phyloP scores from a whole-genome alignment of 116 monocot genomes.

The Iris pallida region DNA sequence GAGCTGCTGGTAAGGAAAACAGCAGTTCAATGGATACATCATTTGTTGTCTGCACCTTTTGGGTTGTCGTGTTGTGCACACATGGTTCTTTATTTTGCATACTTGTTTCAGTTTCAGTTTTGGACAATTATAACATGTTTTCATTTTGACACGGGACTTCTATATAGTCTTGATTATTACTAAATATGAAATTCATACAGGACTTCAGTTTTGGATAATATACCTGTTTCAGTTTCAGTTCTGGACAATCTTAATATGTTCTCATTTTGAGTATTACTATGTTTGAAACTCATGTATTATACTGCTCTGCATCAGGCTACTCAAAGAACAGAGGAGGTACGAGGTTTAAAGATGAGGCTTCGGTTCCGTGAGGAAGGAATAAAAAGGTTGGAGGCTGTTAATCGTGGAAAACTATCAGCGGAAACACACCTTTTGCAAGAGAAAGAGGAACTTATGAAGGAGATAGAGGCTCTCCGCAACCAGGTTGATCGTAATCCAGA shows the following conservation, averaged over 20 bases:
- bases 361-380: constrained; percentile 83
- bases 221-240: too few relatives aligned
- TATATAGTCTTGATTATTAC: too few relatives aligned
- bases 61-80: too few relatives aligned
- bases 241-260: not conserved
- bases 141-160: too few relatives aligned
- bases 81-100: too few relatives aligned
- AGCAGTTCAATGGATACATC: not conserved
- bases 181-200: too few relatives aligned
- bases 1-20: constrained; percentile 66
- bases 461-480: constrained; percentile 65
- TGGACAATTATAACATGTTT: too few relatives aligned
- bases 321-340: constrained; percentile 76
- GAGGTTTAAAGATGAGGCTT: constrained; percentile 83
- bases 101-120: too few relatives aligned
- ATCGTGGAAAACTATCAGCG: constrained; percentile 59
- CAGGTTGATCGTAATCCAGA: constrained; percentile 86
- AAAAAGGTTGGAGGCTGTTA: constrained; percentile 65
- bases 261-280: not conserved
- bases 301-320: constrained; percentile 36
- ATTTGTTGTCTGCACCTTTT: too few relatives aligned
- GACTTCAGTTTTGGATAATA: too few relatives aligned
- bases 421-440: constrained; percentile 68
- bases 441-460: constrained; percentile 66
- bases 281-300: not conserved